phyloP scores from a whole-genome alignment of 106 monocot species.

The Dioscorea zingiberensis region DNA sequence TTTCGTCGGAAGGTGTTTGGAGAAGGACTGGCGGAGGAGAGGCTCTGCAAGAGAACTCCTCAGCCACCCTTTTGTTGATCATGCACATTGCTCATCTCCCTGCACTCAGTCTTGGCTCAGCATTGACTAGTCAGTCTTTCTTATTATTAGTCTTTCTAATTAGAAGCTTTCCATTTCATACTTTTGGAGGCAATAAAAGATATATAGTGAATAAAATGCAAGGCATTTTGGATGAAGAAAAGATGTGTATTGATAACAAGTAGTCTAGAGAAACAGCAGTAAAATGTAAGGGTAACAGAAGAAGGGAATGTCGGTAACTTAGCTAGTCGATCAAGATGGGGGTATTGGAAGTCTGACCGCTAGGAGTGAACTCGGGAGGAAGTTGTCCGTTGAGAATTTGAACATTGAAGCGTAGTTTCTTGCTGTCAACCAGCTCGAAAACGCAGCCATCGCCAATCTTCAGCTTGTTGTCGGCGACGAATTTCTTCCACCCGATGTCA shows the following conservation, averaged over 20 bases:
- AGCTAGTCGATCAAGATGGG: slow-evolving; percentile 13
- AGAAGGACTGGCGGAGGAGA: slow-evolving; percentile 47
- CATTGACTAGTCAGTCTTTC: too few relatives aligned
- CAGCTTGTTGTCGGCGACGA: slow-evolving; percentile 25
- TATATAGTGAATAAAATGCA: too few relatives aligned
- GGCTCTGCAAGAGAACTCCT: slow-evolving; percentile 28
- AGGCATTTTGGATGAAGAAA: too few relatives aligned
- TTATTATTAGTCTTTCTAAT: too few relatives aligned
- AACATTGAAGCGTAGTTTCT: slow-evolving; percentile 26
- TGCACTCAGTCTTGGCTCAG: too few relatives aligned
- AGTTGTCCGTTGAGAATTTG: slow-evolving; percentile 26
- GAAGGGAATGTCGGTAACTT: too few relatives aligned
- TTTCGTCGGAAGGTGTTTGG: slow-evolving; percentile 28
- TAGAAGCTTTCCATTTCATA: too few relatives aligned
- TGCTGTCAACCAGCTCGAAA: slow-evolving; percentile 30
- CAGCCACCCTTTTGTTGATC: slow-evolving; percentile 11
- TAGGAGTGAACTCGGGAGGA: not conserved
- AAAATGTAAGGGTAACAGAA: too few relatives aligned
- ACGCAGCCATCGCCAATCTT: slow-evolving; percentile 34
- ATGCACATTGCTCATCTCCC: too few relatives aligned
- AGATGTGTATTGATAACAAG: too few relatives aligned
- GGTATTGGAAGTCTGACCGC: not conserved
- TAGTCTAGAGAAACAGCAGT: too few relatives aligned
- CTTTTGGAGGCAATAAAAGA: too few relatives aligned
- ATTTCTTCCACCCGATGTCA: slow-evolving; percentile 15